Evolutionary conservation across 2,329 filamentous ascomycete species (phyloP), one percentile per base, ranked within the genome.

Genomic region (Thelonectria discophora): DNA sequence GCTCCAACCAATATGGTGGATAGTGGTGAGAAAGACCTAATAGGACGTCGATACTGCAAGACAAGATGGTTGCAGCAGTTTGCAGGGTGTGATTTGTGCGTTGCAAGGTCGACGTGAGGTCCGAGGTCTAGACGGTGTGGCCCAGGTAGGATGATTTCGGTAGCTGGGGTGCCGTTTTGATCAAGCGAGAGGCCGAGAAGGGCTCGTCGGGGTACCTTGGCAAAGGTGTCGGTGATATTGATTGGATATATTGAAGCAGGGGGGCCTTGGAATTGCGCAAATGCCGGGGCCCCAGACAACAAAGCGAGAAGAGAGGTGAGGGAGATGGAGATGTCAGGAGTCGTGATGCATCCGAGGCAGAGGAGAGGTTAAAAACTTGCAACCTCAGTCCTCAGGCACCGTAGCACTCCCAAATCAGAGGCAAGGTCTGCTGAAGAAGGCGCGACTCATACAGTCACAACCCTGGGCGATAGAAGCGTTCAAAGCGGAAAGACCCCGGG

Each of bases 111-210:
- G 21, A 30, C 18, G 37, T 37, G 42, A 18, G 11, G 42, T 42
- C 15, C 12, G 40, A 21, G n/a, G 21, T 15, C 32, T 24, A 20
- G 11, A 42, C 30, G 30, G 24, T 56, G 45, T 56, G 45, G n/a
- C 54, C 42, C 21, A 56, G 43, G 45, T 18, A 21, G 32, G 39
- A 55, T 32, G 45, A 27, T 10, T 49, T 42, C 17, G 45, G 34
- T 45, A 56, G 24, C 53, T 21, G 20, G 27, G 21, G 40, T 21
- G 30, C n/a, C 37, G 17, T 20, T 43, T 49, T 18, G 24, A 18
- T 32, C 21, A 15, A 37, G 17, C 21, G 11, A 49, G 20, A 20
- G 10, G 9, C 32, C 43, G 46, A 48, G 17, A 48, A 12, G n/a
- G 46, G 53, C 21, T 39, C 20, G 37, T 6, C 3, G 46, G 39